Conservation (phyloP, 495 filamentous ascomycete genomes). For the Daldinia caldariorum region DNA sequence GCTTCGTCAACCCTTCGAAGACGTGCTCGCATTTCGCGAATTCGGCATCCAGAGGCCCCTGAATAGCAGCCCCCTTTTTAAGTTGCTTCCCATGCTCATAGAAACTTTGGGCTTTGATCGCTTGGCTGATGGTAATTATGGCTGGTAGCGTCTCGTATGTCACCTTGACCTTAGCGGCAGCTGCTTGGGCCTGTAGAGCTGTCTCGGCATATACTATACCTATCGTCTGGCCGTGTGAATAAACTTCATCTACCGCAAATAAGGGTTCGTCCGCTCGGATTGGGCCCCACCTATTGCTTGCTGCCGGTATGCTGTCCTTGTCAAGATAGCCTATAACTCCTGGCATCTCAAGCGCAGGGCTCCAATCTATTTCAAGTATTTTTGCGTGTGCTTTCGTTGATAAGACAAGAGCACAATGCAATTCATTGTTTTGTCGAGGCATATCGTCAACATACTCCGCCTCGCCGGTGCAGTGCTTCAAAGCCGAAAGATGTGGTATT, state of each 20-base stretch:
- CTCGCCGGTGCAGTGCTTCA: conserved; percentile 86
- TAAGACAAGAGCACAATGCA: conserved; percentile 79
- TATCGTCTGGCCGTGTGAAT: conserved; percentile 82
- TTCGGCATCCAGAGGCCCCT: conserved; percentile 61
- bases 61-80: conserved; percentile 68
- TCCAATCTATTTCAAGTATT: conserved; percentile 71
- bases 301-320: conserved; percentile 69
- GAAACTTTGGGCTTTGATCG: conserved; percentile 70
- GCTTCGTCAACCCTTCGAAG: conserved; percentile 72
- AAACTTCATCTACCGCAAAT: conserved; percentile 79
- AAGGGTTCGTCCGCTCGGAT: conserved; percentile 76
- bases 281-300: conserved; percentile 83
- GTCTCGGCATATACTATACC: conserved; percentile 78
- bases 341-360: conserved; percentile 72
- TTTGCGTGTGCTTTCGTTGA: conserved; percentile 85
- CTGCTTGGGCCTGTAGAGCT: conserved; percentile 75
- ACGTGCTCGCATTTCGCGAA: conserved; percentile 75
- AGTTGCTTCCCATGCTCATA: conserved; percentile 78
- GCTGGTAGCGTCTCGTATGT: conserved; percentile 82
- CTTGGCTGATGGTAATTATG: conserved; percentile 81
- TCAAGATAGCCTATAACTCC: conserved; percentile 77
- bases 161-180: conserved; percentile 74
- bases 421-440: conserved; percentile 76
- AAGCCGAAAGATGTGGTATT: conserved; percentile 78
- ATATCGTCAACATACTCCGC: conserved; percentile 91